These are phyloP conservation scores for Acanthamoeba comandoni DNA, from an alignment of 208 protist genomes.

Conservation along the genomic window DNA sequence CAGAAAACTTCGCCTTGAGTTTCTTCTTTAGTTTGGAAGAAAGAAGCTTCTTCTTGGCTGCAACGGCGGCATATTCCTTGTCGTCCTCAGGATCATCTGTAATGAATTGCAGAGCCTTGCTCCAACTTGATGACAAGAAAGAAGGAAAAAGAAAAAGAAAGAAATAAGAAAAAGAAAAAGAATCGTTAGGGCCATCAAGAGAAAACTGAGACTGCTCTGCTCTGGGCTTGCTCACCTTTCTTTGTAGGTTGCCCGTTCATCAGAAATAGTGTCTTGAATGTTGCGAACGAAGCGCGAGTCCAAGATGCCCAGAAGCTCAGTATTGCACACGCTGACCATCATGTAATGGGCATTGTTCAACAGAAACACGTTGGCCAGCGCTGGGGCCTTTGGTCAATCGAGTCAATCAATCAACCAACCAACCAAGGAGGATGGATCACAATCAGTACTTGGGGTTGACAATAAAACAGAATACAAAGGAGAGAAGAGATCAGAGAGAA, in stretches of 20 bases:
- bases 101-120: too few species aligned
- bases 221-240: not conserved
- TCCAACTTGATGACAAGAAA: too few species aligned
- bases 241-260: slow-evolving; percentile 49
- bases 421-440: not conserved
- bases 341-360: slow-evolving; percentile 56
- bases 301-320: not conserved
- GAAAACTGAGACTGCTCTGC: too few species aligned
- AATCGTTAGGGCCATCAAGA: too few species aligned
- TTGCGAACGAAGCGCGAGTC: slow-evolving; percentile 21
- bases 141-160: too few species aligned
- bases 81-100: slow-evolving; percentile 5
- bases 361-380: slow-evolving; percentile 42
- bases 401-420: not conserved
- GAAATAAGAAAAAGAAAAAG: too few species aligned
- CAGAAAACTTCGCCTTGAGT: slow-evolving; percentile 17
- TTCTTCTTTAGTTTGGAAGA: slow-evolving; percentile 61
- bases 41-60: slow-evolving; percentile 27
- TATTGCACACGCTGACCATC: not conserved
- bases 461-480: not conserved
- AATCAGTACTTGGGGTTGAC: not conserved
- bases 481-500: not conserved
- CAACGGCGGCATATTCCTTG: not conserved
- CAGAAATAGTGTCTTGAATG: slow-evolving; percentile 17
- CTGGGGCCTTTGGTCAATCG: not conserved